phyloP scores from a whole-genome alignment of 108 stramenopile species.

The Skeletonema menzelii region DNA sequence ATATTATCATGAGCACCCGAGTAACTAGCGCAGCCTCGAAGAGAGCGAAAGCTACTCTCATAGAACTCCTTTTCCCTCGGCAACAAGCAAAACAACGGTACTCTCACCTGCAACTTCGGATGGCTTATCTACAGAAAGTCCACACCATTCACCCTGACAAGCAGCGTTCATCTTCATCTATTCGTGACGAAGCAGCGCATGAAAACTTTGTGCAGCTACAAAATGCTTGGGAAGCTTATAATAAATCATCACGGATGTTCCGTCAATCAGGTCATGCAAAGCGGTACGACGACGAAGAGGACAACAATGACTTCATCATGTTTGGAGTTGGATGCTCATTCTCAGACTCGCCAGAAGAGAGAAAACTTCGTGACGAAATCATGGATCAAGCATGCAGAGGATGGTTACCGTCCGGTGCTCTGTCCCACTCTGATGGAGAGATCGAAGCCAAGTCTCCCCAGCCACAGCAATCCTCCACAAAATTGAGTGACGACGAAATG shows the following conservation, averaged over 20 bases:
- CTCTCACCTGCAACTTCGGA: conserved; percentile 38
- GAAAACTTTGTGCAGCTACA: conserved; percentile 65
- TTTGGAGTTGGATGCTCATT: conserved; percentile 90
- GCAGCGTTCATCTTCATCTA: neutral
- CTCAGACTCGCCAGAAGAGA: conserved; percentile 68
- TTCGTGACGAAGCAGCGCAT: conserved; percentile 6
- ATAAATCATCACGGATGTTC: conserved; percentile 30
- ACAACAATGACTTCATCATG: conserved; percentile 62
- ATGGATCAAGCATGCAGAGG: conserved; percentile 85
- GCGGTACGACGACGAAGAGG: conserved; percentile 19
- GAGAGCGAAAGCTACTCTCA: conserved; percentile 33
- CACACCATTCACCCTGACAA: conserved; percentile 84
- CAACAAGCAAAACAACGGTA: neutral
- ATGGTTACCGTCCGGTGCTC: conserved; percentile 73
- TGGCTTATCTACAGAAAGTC: conserved; percentile 56
- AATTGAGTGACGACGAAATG: conserved; percentile 18
- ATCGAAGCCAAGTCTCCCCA: neutral
- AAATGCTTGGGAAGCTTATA: conserved; percentile 73
- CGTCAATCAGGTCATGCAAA: neutral
- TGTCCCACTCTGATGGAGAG: conserved; percentile 20
- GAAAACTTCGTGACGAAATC: conserved; percentile 59
- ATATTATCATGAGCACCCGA: conserved; percentile 40
- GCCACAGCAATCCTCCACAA: neutral
- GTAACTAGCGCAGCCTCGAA: conserved; percentile 22
- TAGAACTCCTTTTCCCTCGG: conserved; percentile 38